A percentile compares a stretch with the other conserved stretches of the same genome.
Evolutionary conservation across 176 grass and related monocot genomes (phyloP).

Genomic region (Ananas comosus): DNA sequence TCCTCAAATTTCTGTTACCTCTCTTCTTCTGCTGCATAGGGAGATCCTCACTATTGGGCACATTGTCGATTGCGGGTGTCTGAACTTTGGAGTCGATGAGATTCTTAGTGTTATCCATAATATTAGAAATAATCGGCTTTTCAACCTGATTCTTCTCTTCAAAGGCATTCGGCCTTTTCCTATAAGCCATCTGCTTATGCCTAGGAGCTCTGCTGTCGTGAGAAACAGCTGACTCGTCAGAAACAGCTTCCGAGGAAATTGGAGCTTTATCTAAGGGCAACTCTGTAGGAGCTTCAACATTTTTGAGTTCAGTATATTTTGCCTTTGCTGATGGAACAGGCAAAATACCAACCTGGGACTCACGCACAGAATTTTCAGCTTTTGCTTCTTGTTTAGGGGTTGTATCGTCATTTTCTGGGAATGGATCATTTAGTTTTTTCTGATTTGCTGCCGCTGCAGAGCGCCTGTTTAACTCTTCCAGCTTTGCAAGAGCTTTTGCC

Average conservation of each 20-base stretch:
- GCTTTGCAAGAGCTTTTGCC: slow-evolving; percentile 84
- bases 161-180: slow-evolving; percentile 51
- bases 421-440: slow-evolving; percentile 31
- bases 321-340: slow-evolving; percentile 3
- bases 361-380: slow-evolving; percentile 5
- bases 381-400: slow-evolving; percentile 31
- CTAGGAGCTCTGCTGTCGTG: slow-evolving; percentile 32
- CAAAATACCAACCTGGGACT: slow-evolving; percentile 12
- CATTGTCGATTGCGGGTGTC: slow-evolving; percentile 17
- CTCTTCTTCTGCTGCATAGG: slow-evolving; percentile 70
- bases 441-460: slow-evolving; percentile 34
- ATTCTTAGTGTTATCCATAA: slow-evolving; percentile 36
- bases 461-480: slow-evolving; percentile 87
- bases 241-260: slow-evolving; percentile 9
- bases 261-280: slow-evolving; percentile 8
- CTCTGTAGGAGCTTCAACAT: slow-evolving; percentile 19
- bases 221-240: slow-evolving; percentile 20
- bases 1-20: slow-evolving; percentile 37
- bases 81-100: slow-evolving; percentile 16
- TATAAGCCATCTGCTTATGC: slow-evolving; percentile 45
- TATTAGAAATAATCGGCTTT: slow-evolving; percentile 24
- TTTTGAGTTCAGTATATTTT: slow-evolving; percentile 18
- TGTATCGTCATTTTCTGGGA: slow-evolving; percentile 13
- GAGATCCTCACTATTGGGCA: slow-evolving; percentile 29
- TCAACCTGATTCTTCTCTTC: slow-evolving; percentile 33